These are phyloP conservation scores for Termitomyces titanicus DNA, from an alignment of 768 basidiomycete species.

Conservation along the genomic window DNA sequence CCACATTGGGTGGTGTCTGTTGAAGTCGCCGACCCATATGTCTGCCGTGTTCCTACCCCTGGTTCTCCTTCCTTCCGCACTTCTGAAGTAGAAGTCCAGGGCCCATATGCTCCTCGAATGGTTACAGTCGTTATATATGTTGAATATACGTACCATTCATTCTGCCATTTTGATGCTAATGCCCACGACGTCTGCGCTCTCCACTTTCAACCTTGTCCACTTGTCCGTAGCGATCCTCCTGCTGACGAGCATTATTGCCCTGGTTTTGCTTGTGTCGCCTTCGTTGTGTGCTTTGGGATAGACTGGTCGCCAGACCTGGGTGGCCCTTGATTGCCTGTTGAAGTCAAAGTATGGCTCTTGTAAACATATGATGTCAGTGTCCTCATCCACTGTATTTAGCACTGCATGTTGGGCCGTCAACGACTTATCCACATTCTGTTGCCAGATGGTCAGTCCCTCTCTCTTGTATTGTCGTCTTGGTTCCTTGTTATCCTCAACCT, in stretches of 20 bases:
- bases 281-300: constrained; percentile 6
- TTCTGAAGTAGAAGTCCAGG: constrained; percentile 5
- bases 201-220: constrained; percentile 21
- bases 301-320: constrained; percentile 7
- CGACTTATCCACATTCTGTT: constrained; percentile 27
- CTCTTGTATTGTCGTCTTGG: neutral
- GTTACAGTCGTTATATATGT: constrained; percentile 34
- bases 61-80: neutral
- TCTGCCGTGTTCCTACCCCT: neutral
- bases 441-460: constrained; percentile 12
- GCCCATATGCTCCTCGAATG: constrained; percentile 16
- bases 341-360: constrained; percentile 36
- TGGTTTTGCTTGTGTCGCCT: neutral
- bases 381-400: constrained; percentile 1
- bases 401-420: constrained; percentile 13
- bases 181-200: constrained; percentile 21
- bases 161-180: constrained; percentile 15
- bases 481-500: no score
- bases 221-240: constrained; percentile 11
- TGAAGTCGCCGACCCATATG: constrained; percentile 37
- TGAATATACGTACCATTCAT: constrained; percentile 27
- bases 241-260: constrained; percentile 19
- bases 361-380: constrained; percentile 29
- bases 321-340: constrained; percentile 14
- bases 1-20: constrained; percentile 40